Evolutionary conservation across 495 filamentous ascomycete species (phyloP).

Genomic region (Penicillium samsonianum): DNA sequence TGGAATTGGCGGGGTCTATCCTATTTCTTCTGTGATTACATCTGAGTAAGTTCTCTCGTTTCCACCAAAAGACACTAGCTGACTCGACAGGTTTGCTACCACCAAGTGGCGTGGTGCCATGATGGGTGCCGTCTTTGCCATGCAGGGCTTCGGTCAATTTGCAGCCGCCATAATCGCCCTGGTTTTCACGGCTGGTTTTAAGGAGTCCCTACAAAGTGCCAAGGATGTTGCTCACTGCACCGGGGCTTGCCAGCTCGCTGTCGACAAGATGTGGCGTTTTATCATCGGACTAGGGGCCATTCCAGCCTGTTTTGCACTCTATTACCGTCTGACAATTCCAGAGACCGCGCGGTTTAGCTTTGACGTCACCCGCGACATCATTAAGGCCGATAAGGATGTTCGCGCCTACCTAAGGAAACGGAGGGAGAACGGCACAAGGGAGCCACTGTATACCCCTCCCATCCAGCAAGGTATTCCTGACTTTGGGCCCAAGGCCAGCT

Average conservation of each 20-base stretch:
- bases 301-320: constrained; percentile 73
- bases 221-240: constrained; percentile 52
- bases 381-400: constrained; percentile 67
- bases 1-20: constrained; percentile 87
- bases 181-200: constrained; percentile 73
- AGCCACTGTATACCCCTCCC: constrained; percentile 46
- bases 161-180: constrained; percentile 68
- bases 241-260: constrained; percentile 65
- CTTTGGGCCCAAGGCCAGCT: constrained; percentile 64
- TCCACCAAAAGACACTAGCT: too few relatives aligned
- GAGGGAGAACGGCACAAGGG: constrained; percentile 63
- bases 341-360: constrained; percentile 84
- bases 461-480: constrained; percentile 42
- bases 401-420: constrained; percentile 62
- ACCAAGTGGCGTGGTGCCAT: constrained; percentile 85
- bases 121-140: constrained; percentile 86
- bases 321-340: constrained; percentile 87
- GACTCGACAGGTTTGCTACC: constrained; percentile 63
- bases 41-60: constrained; percentile 59
- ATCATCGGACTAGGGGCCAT: constrained; percentile 80
- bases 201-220: constrained; percentile 59
- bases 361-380: constrained; percentile 71
- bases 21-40: constrained; percentile 80
- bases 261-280: constrained; percentile 85
- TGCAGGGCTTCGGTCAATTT: constrained; percentile 81